Conservation (phyloP, 108 stramenopile genomes). For the Skeletonema marinoi region DNA sequence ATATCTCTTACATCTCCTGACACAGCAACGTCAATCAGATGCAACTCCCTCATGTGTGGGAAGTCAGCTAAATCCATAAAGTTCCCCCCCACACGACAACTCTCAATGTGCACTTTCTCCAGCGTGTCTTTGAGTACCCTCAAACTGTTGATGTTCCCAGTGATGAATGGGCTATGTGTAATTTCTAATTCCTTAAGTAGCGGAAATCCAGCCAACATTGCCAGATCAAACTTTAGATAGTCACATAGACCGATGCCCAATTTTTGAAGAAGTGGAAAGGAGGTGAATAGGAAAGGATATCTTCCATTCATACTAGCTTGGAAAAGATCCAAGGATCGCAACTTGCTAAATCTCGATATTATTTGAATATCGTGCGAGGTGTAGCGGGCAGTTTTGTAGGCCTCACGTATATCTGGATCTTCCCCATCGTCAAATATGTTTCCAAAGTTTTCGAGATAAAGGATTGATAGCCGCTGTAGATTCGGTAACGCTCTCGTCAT, state of each 20-base stretch:
- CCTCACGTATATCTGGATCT: not conserved
- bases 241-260: not conserved
- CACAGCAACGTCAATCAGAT: not conserved
- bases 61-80: not conserved
- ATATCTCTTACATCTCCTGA: not conserved
- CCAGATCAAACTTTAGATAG: not conserved
- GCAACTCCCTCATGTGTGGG: not conserved
- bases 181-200: not conserved
- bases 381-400: not conserved
- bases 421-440: not conserved
- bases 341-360: not conserved
- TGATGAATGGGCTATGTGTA: not conserved
- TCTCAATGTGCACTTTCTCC: not conserved
- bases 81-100: not conserved
- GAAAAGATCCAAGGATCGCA: not conserved
- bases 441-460: too few species aligned
- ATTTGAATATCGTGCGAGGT: not conserved
- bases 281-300: not conserved
- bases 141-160: slow-evolving; percentile 6
- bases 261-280: not conserved
- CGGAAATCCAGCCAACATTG: not conserved
- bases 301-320: not conserved
- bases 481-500: not conserved
- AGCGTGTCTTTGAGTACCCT: slow-evolving; percentile 4
- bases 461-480: not conserved